These are phyloP conservation scores for Lactarius sp. DNA, from an alignment of 768 basidiomycete genomes.

Conservation along the genomic window DNA sequence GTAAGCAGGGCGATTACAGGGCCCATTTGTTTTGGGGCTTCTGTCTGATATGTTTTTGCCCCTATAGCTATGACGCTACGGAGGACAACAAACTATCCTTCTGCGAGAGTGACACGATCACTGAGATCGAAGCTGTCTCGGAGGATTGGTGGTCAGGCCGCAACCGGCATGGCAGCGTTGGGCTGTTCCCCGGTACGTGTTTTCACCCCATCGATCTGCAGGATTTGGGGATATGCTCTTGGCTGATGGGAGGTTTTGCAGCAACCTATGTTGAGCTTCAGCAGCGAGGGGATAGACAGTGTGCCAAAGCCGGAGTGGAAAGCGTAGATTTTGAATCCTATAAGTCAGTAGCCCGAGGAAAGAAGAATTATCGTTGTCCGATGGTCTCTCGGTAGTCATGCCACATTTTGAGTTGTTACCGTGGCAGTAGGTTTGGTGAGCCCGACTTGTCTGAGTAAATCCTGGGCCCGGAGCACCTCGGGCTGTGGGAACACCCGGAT, in stretches of 20 bases:
- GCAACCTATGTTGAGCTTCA: constrained; percentile 18
- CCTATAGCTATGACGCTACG: no score
- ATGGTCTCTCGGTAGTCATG: background rate
- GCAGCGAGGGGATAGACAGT: constrained; percentile 29
- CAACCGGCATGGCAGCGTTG: constrained; percentile 48
- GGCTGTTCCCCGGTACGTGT: constrained; percentile 70
- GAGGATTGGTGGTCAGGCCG: constrained; percentile 91
- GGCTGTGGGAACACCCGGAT: no score
- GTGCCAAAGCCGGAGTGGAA: background rate
- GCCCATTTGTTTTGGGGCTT: no score
- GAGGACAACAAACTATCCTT: no score
- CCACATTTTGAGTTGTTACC: no score
- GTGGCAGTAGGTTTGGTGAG: no score
- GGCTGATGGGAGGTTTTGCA: background rate
- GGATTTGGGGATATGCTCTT: background rate
- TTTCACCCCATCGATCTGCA: background rate
- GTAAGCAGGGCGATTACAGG: constrained; percentile 30
- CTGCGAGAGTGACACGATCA: constrained; percentile 76
- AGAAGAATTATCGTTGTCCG: background rate
- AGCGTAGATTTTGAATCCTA: background rate
- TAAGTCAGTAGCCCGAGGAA: background rate
- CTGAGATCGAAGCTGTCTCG: constrained; percentile 69
- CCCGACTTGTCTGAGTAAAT: no score
- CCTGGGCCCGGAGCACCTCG: no score
- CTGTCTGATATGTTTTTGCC: no score